Evolutionary conservation across 225 moss, liverwort and hornwort genomes (phyloP).

Genomic region (Anthoceros angustus): DNA sequence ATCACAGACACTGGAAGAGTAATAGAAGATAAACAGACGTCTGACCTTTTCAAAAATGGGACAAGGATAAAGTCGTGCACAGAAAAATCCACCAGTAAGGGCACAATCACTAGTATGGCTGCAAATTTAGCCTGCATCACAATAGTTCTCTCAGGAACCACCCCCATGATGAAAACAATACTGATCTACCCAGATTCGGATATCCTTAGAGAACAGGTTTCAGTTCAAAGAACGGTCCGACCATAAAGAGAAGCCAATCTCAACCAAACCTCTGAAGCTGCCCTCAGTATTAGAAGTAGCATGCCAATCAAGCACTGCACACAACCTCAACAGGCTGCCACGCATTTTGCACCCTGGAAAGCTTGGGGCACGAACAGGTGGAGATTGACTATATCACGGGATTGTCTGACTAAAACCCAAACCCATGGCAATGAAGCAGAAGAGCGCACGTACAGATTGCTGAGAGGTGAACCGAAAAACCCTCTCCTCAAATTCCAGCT

Average conservation of each 20-base stretch:
- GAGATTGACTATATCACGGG: neutral
- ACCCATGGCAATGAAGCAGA: neutral
- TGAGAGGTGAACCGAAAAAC: constrained; percentile 77
- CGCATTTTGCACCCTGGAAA: neutral
- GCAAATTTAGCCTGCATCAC: constrained; percentile 82
- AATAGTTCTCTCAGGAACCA: neutral
- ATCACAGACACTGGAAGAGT: neutral
- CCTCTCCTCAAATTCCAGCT: constrained; percentile 66
- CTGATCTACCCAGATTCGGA: too few relatives aligned
- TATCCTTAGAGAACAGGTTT: too few relatives aligned
- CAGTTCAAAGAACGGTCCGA: too few relatives aligned
- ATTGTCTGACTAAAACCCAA: constrained; percentile 6
- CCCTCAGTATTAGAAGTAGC: too few relatives aligned
- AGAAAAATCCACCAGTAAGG: constrained; percentile 53
- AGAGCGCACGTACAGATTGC: constrained; percentile 39
- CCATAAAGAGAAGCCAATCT: too few relatives aligned
- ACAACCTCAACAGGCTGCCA: too few relatives aligned
- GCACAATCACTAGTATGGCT: constrained; percentile 55
- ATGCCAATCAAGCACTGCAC: too few relatives aligned
- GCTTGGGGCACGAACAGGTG: neutral
- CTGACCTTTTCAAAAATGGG: constrained; percentile 74
- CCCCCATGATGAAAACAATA: neutral
- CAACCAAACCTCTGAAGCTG: too few relatives aligned
- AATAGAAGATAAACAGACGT: neutral
- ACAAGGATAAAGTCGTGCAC: constrained; percentile 69